Percentiles rank a stretch among this genome's conserved stretches.
These are phyloP conservation scores for Firmiana major DNA, from an alignment of 345 rosid genomes.

Conservation along the genomic window DNA sequence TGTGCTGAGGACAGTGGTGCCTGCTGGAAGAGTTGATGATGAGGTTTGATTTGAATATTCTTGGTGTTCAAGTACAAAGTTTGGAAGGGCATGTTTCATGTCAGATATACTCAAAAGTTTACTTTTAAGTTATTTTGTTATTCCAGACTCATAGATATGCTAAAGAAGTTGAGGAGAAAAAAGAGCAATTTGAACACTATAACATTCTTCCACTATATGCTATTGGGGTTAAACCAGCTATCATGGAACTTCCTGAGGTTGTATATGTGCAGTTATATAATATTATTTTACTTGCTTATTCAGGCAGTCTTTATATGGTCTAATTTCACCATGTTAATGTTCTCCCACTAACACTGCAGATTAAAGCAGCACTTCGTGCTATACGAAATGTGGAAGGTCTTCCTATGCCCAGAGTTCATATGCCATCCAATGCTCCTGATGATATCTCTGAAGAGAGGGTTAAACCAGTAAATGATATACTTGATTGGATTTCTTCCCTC, in stretches of 20 bases:
- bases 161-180: slow-evolving; percentile 56
- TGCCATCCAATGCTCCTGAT: slow-evolving; percentile 19
- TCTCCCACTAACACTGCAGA: slow-evolving; percentile 37
- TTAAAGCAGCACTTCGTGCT: slow-evolving; percentile 73
- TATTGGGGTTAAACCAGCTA: slow-evolving; percentile 57
- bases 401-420: slow-evolving; percentile 40
- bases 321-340: slow-evolving; percentile 11
- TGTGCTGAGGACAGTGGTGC: slow-evolving; percentile 67
- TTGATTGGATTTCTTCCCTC: slow-evolving; percentile 86
- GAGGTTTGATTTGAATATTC: slow-evolving; percentile 43
- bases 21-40: slow-evolving; percentile 38
- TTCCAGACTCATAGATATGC: slow-evolving; percentile 60
- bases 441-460: slow-evolving; percentile 36
- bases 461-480: slow-evolving; percentile 54
- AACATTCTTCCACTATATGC: slow-evolving; percentile 85
- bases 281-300: slow-evolving; percentile 8
- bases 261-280: slow-evolving; percentile 22
- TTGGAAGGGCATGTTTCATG: slow-evolving; percentile 7
- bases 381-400: slow-evolving; percentile 59
- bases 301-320: not conserved
- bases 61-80: slow-evolving; percentile 1
- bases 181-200: slow-evolving; percentile 52
- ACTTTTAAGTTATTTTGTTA: slow-evolving; percentile 18
- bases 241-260: slow-evolving; percentile 95
- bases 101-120: slow-evolving; percentile 19